Evolutionary conservation across 2,329 filamentous ascomycete genomes (phyloP), one percentile per base, ranked within the genome.

Genomic region (Scytalidium lignicola): DNA sequence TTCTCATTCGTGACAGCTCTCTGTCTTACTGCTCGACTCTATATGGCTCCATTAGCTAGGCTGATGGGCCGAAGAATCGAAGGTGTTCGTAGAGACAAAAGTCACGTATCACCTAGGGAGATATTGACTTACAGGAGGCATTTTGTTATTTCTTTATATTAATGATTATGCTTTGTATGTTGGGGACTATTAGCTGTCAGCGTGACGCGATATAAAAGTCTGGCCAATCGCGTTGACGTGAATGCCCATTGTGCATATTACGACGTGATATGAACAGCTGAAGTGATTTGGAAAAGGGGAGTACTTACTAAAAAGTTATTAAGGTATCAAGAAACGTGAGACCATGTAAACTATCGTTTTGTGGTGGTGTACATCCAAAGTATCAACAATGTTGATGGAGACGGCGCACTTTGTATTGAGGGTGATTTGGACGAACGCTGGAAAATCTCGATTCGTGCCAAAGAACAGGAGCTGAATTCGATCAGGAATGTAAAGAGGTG

Each of bases 1-100:
- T 96, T 96, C 76, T 96, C 91, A 70, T 95, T 93, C 58, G 86
- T 86, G 62, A 86, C 79, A 67, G 83, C 80, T 72, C 90, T 86
- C 67, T 83, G 80, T 70, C 86, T 82, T 63, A 83, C 76, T 67
- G 80, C 75, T 70, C 88, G 86, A 75, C 86, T 85, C 64, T 57
- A 53, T n/a, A 42, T 39, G 23, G 60, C 69, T 78, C 75, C 10
- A 37, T 37, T 37, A 37, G 32, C 32, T 4, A n/a, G 32, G 32
- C 23, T 26, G 23, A 37, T n/a, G 15, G 15, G 49, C 44, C 41
- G n/a, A 41, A 44, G 45, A 29, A 22, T 37, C 22, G 21, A 22
- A 43, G 26, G 45, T 40, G 29, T 22, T 22, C 42, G 19, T 22
- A 39, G 37, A 45, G 8, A 29, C 26, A 13, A 9, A 22, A 7